Conservation (phyloP, 1,284 basidiomycete genomes). For the Phaffia rhodozyma region DNA sequence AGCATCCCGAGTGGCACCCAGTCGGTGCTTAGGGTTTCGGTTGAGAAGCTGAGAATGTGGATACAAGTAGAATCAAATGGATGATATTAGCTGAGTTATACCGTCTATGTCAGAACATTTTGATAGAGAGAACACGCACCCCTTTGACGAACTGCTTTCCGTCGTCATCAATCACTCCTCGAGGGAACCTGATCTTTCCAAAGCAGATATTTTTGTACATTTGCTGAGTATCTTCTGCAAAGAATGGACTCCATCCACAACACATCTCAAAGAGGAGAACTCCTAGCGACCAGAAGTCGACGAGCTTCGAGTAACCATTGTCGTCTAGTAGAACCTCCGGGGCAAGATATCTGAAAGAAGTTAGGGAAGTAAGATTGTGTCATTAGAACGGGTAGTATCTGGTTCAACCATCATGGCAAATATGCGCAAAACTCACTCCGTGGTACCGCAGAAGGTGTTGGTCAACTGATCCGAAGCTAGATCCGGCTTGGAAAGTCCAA, state of each 20-base stretch:
- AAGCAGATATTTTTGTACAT: slow-evolving; percentile 99
- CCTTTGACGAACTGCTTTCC: slow-evolving; percentile 99
- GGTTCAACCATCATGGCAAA: background rate
- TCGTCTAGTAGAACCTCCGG: slow-evolving; percentile 98
- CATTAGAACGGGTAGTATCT: background rate
- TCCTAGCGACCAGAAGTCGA: slow-evolving; percentile 97
- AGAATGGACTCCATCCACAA: slow-evolving; percentile 99
- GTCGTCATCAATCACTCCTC: slow-evolving; percentile 91
- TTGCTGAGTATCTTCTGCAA: slow-evolving; percentile 97
- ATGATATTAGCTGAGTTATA: background rate
- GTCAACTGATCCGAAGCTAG: slow-evolving; percentile 87
- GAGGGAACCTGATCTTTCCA: slow-evolving; percentile 97
- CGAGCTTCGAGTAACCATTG: slow-evolving; percentile 95
- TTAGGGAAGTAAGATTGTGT: background rate
- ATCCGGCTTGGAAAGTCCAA: slow-evolving; percentile 94
- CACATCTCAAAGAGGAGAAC: slow-evolving; percentile 95
- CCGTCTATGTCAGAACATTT: background rate
- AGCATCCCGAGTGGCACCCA: slow-evolving; percentile 82
- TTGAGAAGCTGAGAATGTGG: slow-evolving; percentile 65
- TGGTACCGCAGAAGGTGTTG: slow-evolving; percentile 95
- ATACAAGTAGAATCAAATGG: background rate
- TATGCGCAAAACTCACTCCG: slow-evolving; percentile 42
- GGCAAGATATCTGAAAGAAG: slow-evolving; percentile 62
- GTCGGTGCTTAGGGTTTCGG: slow-evolving; percentile 90
- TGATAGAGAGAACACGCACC: slow-evolving; percentile 43